Evolutionary conservation across 2,329 filamentous ascomycete species (phyloP).

Genomic region (Chrysosphaeria jannelii): DNA sequence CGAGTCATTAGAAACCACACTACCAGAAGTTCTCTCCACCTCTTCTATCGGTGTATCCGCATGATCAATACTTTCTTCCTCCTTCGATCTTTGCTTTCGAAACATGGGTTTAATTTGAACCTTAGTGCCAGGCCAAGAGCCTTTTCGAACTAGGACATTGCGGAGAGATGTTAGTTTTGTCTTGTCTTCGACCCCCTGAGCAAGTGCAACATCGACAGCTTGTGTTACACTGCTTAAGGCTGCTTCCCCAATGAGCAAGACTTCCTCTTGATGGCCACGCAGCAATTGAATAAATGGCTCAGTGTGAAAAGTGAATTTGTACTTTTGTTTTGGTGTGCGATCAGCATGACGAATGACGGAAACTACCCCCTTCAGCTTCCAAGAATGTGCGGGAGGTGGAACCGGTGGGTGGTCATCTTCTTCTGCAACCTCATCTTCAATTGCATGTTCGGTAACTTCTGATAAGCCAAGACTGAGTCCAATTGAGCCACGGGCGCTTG

Average conservation of each 20-base stretch:
- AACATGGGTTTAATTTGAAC: conserved; percentile 99
- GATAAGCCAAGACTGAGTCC: conserved; percentile 1
- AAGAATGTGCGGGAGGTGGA: conserved; percentile 60
- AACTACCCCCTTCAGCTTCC: conserved; percentile 95
- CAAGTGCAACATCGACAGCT: conserved; percentile 56
- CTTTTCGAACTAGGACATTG: conserved; percentile 75
- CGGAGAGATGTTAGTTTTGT: conserved; percentile 63
- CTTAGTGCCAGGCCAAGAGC: conserved; percentile 81
- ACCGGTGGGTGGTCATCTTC: conserved; percentile 24
- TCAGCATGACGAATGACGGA: conserved; percentile 91
- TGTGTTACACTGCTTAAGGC: conserved; percentile 69
- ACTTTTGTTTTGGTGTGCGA: conserved; percentile 93
- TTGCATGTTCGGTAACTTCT: no score
- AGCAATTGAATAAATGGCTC: conserved; percentile 85
- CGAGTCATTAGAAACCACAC: not conserved
- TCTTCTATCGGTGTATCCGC: conserved; percentile 4
- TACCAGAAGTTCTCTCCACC: conserved; percentile 6
- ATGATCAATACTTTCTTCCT: conserved; percentile 12
- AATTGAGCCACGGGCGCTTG: not conserved
- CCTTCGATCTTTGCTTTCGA: conserved; percentile 48
- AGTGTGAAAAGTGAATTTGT: conserved; percentile 97
- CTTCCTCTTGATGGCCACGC: conserved; percentile 87
- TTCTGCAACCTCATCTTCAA: no score
- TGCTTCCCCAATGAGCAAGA: conserved; percentile 72
- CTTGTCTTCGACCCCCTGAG: conserved; percentile 53